Evolutionary conservation across 306 rosid genomes (phyloP).

Genomic region (Delonix regia): DNA sequence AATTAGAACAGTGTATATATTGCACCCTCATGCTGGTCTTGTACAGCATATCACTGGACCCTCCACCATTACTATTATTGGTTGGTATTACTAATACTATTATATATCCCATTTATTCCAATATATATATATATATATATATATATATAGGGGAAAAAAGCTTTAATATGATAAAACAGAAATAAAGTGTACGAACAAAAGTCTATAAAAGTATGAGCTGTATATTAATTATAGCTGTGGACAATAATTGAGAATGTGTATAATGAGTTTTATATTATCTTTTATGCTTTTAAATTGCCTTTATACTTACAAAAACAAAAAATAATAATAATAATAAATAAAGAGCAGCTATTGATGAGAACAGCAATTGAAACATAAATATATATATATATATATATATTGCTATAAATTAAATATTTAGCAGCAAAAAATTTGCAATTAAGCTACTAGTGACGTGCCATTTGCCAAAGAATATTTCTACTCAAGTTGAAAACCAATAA

Average conservation of each 20-base stretch:
- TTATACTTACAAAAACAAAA: no score
- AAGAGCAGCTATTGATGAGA: no score
- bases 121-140: no score
- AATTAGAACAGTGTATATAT: background rate
- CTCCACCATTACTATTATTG: background rate
- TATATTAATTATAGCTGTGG: background rate
- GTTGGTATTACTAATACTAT: background rate
- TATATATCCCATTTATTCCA: background rate
- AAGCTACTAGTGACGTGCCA: no score
- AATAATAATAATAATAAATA: no score
- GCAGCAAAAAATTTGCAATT: no score
- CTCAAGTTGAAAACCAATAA: no score
- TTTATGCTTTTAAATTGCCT: background rate
- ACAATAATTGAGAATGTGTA: background rate
- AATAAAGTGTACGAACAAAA: background rate
- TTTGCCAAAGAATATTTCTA: no score
- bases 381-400: no score
- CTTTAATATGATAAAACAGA: background rate
- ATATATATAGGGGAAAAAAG: background rate
- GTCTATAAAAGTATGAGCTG: background rate
- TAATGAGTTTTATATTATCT: no score
- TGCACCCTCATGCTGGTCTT: background rate
- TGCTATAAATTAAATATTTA: no score
- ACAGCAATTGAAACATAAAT: no score
- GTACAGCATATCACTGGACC: background rate